Conservation (phyloP, 2,329 filamentous ascomycete genomes). For the Clonostachys byssicola region DNA sequence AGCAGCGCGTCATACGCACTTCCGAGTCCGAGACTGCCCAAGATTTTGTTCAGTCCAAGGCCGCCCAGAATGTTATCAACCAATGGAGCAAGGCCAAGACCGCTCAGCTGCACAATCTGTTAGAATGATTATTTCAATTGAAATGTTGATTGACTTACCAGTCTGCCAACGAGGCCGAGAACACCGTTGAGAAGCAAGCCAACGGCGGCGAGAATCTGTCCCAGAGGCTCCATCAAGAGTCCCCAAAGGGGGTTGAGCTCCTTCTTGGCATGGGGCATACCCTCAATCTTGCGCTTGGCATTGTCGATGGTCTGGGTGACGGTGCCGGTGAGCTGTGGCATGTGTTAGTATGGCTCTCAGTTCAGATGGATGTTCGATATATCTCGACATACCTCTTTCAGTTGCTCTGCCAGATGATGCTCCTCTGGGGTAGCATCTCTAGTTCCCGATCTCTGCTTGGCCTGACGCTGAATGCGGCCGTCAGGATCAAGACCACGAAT, state of each 20-base stretch:
- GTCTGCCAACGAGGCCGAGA: slow-evolving; percentile 74
- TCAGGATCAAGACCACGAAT: slow-evolving; percentile 88
- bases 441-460: slow-evolving; percentile 74
- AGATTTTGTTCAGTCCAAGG: slow-evolving; percentile 70
- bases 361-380: not conserved
- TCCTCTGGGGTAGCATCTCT: slow-evolving; percentile 69
- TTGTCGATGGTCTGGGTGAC: slow-evolving; percentile 82
- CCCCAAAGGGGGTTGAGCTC: slow-evolving; percentile 88
- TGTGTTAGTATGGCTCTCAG: slow-evolving; percentile 4
- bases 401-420: slow-evolving; percentile 74
- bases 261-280: slow-evolving; percentile 94
- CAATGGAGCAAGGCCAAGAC: slow-evolving; percentile 76
- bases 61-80: slow-evolving; percentile 76
- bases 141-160: slow-evolving; percentile 35
- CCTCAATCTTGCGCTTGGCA: slow-evolving; percentile 81
- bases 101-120: slow-evolving; percentile 48
- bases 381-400: slow-evolving; percentile 62
- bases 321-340: slow-evolving; percentile 62
- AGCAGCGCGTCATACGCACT: slow-evolving; percentile 34
- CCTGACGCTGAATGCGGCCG: slow-evolving; percentile 77
- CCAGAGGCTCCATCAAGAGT: slow-evolving; percentile 76
- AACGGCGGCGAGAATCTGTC: slow-evolving; percentile 89
- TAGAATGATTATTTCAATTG: slow-evolving; percentile 7
- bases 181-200: slow-evolving; percentile 80
- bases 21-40: slow-evolving; percentile 68